Base-by-base conservation (phyloP, 768 basidiomycete species). In the Trametes elegans region DNA sequence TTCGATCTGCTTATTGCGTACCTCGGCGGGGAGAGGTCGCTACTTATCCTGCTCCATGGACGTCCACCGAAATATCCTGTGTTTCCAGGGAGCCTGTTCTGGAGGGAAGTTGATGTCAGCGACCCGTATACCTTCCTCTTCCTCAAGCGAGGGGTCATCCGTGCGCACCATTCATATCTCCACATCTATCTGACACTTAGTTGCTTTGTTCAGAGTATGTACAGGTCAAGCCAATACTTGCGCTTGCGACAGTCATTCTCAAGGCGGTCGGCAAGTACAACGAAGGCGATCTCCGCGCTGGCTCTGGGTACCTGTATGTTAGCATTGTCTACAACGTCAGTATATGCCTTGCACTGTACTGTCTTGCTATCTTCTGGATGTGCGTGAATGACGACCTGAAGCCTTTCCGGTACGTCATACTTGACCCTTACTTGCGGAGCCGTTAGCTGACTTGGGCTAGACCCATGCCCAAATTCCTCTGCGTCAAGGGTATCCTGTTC, bases 401-500 rank as follows among this genome's bases (percentile, higher is more conserved):
- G 68, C 92, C 93, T 1, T 97, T 93, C 74, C 79, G 88, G 88
- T 87, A 51, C 61, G 85, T 68, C 10, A 29, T 23, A 11, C 21
- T 16, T 38, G 27, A 14, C 28, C 39, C 48, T 16, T 35, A 45
- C 18, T n/a, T 44, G 19, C 16, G 21, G 39, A 19, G 7, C 14
- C 45, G 46, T 49, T 26, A 24, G 34, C 48, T 55, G 13, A 58
- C 40, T 38, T 3, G 29, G 21, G 10, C 18, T 63, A 88, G 96
- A 10, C 93, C 93, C 0, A 83, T 95, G 62, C 93, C 97, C 3
- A 99, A 99, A 71, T 99, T 99, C 72, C 84, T 98, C 24, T 99
- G 94, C 68, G 94, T 99, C 62, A 99, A 99, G 68, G 96, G 96
- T 40, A 93, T 99, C 62, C 79, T 99, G 19, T 98, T 98, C 78